Evolutionary conservation across 805 yeast genomes (phyloP).

Genomic region (Metschnikowia shivogae): DNA sequence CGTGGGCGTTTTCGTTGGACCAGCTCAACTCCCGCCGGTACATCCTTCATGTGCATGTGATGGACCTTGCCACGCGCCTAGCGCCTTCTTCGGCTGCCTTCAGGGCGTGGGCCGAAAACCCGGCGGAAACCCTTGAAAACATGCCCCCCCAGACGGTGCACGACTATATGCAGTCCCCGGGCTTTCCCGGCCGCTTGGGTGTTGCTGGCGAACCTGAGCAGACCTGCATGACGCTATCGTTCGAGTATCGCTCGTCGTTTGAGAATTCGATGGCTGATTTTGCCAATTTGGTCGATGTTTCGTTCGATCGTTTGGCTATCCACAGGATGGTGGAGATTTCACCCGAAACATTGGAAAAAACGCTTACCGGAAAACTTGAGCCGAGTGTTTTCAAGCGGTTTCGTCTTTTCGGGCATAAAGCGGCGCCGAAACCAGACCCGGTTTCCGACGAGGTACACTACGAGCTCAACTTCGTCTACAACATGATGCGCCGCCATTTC

Average conservation of each 20-base stretch:
- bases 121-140: conserved; percentile 1
- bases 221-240: conserved; percentile 36
- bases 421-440: conserved; percentile 8
- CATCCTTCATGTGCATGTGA: conserved; percentile 37
- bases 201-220: conserved; percentile 6
- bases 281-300: conserved; percentile 20
- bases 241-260: conserved; percentile 32
- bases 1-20: conserved; percentile 33
- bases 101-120: conserved; percentile 11
- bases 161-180: neutral
- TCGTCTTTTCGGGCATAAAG: conserved; percentile 21
- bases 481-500: conserved; percentile 30
- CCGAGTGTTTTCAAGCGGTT: conserved; percentile 20
- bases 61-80: conserved; percentile 36
- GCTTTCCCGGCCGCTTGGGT: neutral
- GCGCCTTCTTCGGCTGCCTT: conserved; percentile 22
- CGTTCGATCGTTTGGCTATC: conserved; percentile 26
- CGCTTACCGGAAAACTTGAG: conserved; percentile 25
- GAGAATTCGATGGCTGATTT: conserved; percentile 28
- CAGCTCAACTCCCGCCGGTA: conserved; percentile 34
- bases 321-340: conserved; percentile 23
- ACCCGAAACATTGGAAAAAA: conserved; percentile 23
- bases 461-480: conserved; percentile 29
- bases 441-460: conserved; percentile 27
- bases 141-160: conserved; percentile 2